Base-by-base conservation (phyloP, 2,329 filamentous ascomycete genomes). In the Chrysoporthe deuterocubensis region DNA sequence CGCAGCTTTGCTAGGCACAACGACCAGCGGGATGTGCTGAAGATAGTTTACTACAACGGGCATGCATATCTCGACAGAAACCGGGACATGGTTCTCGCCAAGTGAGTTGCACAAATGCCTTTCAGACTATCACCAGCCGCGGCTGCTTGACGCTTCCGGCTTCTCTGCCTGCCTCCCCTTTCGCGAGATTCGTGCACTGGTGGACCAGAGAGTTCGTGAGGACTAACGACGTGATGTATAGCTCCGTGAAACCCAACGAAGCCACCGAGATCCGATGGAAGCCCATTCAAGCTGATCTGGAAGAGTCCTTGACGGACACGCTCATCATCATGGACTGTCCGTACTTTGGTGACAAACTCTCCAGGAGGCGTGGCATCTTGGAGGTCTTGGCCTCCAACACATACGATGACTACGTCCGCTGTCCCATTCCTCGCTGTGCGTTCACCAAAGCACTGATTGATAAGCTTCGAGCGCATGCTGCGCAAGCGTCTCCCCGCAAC, bases 271-370 rank as follows among this genome's bases (percentile, higher is more conserved):
- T 88, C 60, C 78, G 85, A 60, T 89, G 86, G 86, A 84, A 80
- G 68, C 82, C 82, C 26, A 83, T 89, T 48, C 85, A 88, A 73
- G 83, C 84, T 69, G 82, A 83, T 18, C 77, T 89, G 8, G 86
- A 89, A 73, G 84, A 87, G 68, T 84, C 85, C 1, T 79, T 78
- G 42, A 82, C 85, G 3, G 86, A 89, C 73, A 85, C 83, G 4
- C 78, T 89, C 26, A 81, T 89, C 66, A 78, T 89, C 44, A 86
- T 89, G 84, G 86, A 89, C 74, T 82, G 85, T 6, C 83, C 84
- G 0, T 88, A 87, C 73, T 88, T 85, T 64, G 85, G 85, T 1
- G 9, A 82, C 83, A 2, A 83, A 81, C 69, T 82, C 85, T 73
- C 78, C 82, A 42, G 83, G 85, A 6, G 84, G 64, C 81, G 81